Base-by-base conservation (phyloP, 768 basidiomycete genomes). In the Lactarius hengduanensis region DNA sequence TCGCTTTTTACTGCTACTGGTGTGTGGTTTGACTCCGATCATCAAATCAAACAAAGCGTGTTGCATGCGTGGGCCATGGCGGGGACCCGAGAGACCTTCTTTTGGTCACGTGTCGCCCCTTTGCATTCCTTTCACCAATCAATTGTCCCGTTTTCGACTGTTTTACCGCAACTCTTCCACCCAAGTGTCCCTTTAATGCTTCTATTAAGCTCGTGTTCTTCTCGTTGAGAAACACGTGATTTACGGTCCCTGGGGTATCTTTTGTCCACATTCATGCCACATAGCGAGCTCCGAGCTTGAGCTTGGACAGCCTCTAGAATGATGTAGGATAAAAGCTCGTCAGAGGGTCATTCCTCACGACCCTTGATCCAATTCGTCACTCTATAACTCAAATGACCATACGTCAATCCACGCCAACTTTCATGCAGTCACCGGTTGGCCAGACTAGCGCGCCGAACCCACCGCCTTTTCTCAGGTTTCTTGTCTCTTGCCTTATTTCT, bases 401-500 rank as follows among this genome's bases (percentile, higher is more conserved):
- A 40, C 34, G 7, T 53, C 41, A 54, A 30, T 36, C 54, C 6
- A 18, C 18, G 28, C 40, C 58, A 8, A 5, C 38, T 36, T 9
- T 36, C 43, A 61, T 56, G 59, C 59, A 34, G 40, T 45, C 54
- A 34, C 60, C 53, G 22, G 34, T 43, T 26, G 26, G 18, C 53
- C 59, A 30, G 2, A 15, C 32, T n/a, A 3, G 30, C 16, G 36
- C 20, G 16, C 10, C 40, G 1, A 56, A 10, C 18, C 43, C 16
- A n/a, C 22, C 53, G 20, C 40, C 28, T 57, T 65, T 65, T 57
- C 43, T 65, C 32, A 36, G 28, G 41, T 61, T 65, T 32, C 54
- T 65, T 16, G 26, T 60, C 16, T 60, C 64, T 43, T 65, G 64
- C 41, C 55, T 65, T 30, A 30, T 60, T 56, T 26, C 54, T 9